Percentiles rank a stretch among this genome's conserved stretches.
phyloP scores from a whole-genome alignment of 2,329 filamentous ascomycete genomes.

The Trichoderma aggressivum region DNA sequence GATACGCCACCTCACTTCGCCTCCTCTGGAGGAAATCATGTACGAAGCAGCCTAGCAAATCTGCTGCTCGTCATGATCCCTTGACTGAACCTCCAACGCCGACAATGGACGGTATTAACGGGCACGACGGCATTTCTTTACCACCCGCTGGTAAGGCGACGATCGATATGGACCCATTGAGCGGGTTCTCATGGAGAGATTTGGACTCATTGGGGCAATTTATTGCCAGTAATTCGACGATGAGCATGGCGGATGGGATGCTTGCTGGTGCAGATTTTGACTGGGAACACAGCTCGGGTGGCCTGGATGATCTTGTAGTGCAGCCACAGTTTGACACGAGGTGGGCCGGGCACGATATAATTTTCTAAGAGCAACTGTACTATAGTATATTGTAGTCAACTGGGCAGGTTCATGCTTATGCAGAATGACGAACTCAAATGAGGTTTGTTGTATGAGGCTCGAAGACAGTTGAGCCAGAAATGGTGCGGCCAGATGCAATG shows the following conservation, averaged over 20 bases:
- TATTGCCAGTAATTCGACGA: background rate
- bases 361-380: background rate
- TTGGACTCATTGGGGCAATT: background rate
- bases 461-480: background rate
- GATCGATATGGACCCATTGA: background rate
- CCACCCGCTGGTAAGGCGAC: background rate
- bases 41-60: background rate
- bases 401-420: background rate
- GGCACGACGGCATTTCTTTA: background rate
- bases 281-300: background rate
- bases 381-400: background rate
- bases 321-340: constrained; percentile 1
- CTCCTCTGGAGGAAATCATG: background rate
- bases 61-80: background rate
- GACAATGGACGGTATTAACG: background rate
- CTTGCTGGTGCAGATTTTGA: background rate
- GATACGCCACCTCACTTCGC: background rate
- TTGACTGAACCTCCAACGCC: background rate
- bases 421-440: background rate
- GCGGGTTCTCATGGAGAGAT: background rate
- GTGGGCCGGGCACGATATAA: background rate
- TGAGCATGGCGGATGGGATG: background rate
- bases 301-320: background rate
- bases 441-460: background rate
- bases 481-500: background rate